Evolutionary conservation across 116 monocot genomes (phyloP).

Genomic region (Posidonia oceanica): DNA sequence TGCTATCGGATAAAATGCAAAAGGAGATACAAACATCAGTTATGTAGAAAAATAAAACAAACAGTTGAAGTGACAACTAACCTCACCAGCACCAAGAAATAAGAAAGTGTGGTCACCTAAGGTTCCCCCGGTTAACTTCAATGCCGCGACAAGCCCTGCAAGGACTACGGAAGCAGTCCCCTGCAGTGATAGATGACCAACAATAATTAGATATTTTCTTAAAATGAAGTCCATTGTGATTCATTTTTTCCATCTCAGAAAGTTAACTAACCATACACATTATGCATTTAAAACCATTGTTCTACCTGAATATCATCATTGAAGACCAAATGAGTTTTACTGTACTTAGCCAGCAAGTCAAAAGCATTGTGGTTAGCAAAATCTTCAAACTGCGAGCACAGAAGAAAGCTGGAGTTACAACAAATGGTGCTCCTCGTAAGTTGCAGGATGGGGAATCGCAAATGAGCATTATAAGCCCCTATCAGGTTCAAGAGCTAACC

Average conservation of each 20-base stretch:
- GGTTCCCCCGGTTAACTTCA: slow-evolving; percentile 62
- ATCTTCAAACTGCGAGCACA: slow-evolving; percentile 75
- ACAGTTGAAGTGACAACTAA: slow-evolving; percentile 1
- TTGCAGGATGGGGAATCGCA: background rate
- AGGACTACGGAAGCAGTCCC: slow-evolving; percentile 88
- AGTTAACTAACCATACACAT: background rate
- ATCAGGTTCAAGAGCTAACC: slow-evolving; percentile 19
- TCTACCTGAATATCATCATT: slow-evolving; percentile 98
- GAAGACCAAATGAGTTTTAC: slow-evolving; percentile 83
- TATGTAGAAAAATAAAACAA: background rate
- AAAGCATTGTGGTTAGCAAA: slow-evolving; percentile 98
- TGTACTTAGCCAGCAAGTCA: slow-evolving; percentile 69
- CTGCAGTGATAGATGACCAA: slow-evolving; percentile 22
- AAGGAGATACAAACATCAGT: too few relatives aligned
- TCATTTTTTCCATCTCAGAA: background rate
- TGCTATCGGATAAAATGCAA: too few relatives aligned
- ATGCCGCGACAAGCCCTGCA: slow-evolving; percentile 61
- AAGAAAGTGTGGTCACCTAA: slow-evolving; percentile 46
- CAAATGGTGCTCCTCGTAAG: background rate
- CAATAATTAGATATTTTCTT: background rate
- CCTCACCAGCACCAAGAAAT: slow-evolving; percentile 56
- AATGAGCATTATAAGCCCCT: background rate
- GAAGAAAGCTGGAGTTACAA: background rate
- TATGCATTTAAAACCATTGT: background rate
- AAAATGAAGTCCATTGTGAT: background rate